Conservation (phyloP, 495 filamentous ascomycete species). For the Podospora anserina region DNA sequence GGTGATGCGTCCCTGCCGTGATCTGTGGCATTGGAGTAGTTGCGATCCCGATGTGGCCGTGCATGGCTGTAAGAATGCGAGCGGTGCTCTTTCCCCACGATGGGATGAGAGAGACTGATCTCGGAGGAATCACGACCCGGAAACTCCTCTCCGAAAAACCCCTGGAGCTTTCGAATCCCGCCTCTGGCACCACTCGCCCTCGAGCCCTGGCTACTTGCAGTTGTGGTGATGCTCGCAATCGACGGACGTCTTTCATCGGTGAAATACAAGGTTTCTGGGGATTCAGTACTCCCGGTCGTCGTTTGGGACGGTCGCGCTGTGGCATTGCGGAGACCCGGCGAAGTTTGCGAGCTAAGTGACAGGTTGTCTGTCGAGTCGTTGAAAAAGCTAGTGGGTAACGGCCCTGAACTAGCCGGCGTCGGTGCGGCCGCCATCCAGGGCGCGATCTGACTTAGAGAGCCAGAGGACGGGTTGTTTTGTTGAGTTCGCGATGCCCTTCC, state of each 20-base stretch:
- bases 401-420: conserved; percentile 31
- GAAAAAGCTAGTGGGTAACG: conserved; percentile 51
- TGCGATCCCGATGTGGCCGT: conserved; percentile 62
- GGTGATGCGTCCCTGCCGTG: conserved; percentile 64
- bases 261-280: conserved; percentile 61
- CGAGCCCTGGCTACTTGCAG: conserved; percentile 86
- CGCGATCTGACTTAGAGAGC: conserved; percentile 43
- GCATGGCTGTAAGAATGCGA: conserved; percentile 58
- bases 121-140: conserved; percentile 67
- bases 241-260: conserved; percentile 82
- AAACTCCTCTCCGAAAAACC: conserved; percentile 86
- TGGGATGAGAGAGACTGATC: conserved; percentile 59
- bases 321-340: conserved; percentile 63
- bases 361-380: conserved; percentile 66
- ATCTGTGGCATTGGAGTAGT: conserved; percentile 68
- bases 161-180: conserved; percentile 70
- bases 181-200: conserved; percentile 67
- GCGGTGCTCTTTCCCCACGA: conserved; percentile 48
- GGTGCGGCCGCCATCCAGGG: conserved; percentile 47
- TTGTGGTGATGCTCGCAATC: conserved; percentile 77
- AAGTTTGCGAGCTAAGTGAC: conserved; percentile 56
- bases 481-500: conserved; percentile 49
- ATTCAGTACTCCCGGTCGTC: conserved; percentile 58
- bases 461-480: conserved; percentile 51
- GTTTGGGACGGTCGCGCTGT: conserved; percentile 51